Evolutionary conservation across 176 grass and related monocot species (phyloP).

Genomic region (Chrysopogon serrulatus): DNA sequence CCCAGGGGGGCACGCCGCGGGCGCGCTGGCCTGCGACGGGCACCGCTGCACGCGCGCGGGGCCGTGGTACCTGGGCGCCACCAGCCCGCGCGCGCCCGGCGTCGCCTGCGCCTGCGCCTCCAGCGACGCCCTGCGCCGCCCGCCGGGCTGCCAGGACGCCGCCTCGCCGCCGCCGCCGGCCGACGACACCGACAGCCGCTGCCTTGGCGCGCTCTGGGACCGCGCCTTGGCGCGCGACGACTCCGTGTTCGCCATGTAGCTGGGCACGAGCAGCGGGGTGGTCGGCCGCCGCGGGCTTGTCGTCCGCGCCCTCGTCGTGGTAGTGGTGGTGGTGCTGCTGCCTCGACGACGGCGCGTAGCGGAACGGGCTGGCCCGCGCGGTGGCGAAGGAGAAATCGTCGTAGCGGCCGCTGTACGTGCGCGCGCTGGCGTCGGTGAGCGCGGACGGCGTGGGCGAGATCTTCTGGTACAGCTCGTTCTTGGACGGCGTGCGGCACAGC

Average conservation of each 20-base stretch:
- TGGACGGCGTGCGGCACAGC: constrained; percentile 51
- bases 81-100: not conserved
- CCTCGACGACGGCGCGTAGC: not conserved
- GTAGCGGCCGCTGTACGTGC: constrained; percentile 53
- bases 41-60: constrained; percentile 34
- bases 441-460: constrained; percentile 66
- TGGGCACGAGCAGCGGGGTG: constrained; percentile 54
- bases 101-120: constrained; percentile 27
- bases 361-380: constrained; percentile 42
- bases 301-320: not conserved
- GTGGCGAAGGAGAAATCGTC: constrained; percentile 78
- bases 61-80: constrained; percentile 3
- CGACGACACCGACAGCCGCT: constrained; percentile 52
- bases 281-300: not conserved
- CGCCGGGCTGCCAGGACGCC: constrained; percentile 22
- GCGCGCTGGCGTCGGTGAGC: constrained; percentile 58
- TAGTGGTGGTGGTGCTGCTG: not conserved
- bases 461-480: constrained; percentile 36
- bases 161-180: not conserved
- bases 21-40: constrained; percentile 41
- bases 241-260: constrained; percentile 88
- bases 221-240: constrained; percentile 71
- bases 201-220: constrained; percentile 69
- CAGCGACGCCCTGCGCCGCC: constrained; percentile 44
- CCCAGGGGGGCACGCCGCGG: constrained; percentile 52